Conservation (phyloP, 176 grass and related monocot species). For the Aegilops tauschii region DNA sequence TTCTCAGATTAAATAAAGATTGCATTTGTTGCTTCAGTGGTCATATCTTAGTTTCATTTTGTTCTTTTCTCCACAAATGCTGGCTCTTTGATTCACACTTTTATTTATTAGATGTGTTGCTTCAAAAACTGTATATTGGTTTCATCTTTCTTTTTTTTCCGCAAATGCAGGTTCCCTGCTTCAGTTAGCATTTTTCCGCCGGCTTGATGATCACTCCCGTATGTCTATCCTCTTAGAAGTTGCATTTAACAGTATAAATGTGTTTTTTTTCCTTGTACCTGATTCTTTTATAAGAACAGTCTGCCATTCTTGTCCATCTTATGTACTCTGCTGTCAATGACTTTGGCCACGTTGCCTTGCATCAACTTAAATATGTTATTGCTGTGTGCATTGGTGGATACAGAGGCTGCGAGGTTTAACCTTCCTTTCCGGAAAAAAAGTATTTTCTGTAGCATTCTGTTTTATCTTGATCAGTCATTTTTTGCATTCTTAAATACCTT, state of each 20-base stretch:
- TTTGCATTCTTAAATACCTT: background rate
- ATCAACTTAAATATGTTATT: too few relatives aligned
- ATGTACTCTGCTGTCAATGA: too few relatives aligned
- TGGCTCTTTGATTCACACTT: background rate
- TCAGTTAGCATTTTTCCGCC: conserved; percentile 49
- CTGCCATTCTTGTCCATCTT: background rate
- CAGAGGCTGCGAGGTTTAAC: too few relatives aligned
- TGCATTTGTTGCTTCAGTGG: background rate
- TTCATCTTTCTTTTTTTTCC: conserved; percentile 19
- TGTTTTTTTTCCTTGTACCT: background rate
- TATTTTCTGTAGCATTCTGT: background rate
- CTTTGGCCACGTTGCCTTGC: too few relatives aligned
- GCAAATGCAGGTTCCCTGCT: conserved; percentile 53
- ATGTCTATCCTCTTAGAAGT: conserved; percentile 12
- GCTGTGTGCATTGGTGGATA: too few relatives aligned
- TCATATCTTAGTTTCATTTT: background rate
- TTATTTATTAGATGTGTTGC: background rate
- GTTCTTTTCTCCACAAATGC: background rate
- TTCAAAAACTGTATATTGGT: conserved; percentile 2
- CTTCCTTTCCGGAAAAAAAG: too few relatives aligned
- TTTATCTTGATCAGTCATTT: background rate
- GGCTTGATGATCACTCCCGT: conserved; percentile 37
- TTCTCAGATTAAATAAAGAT: background rate
- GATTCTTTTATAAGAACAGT: background rate
- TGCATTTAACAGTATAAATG: background rate